These are phyloP conservation scores for Calophaca sinica DNA, from an alignment of 306 rosid genomes.

Conservation along the genomic window DNA sequence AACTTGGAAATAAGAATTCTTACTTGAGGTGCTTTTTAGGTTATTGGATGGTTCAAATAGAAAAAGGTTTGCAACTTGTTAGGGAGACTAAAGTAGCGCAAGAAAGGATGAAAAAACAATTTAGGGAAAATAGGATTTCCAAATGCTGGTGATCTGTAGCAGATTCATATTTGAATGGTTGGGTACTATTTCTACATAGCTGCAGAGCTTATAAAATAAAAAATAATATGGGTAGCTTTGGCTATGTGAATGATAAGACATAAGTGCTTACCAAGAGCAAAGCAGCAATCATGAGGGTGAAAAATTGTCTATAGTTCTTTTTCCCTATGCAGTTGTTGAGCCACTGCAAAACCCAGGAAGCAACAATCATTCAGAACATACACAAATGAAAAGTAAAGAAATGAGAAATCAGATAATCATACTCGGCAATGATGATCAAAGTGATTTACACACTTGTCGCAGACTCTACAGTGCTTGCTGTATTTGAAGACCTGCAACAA, in stretches of 20 bases:
- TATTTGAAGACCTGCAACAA: slow-evolving; percentile 86
- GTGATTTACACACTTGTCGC: slow-evolving; percentile 91
- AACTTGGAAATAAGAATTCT: slow-evolving; percentile 65
- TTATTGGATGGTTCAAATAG: slow-evolving; percentile 24
- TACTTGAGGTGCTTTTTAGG: slow-evolving; percentile 54
- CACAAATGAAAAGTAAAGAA: slow-evolving; percentile 27
- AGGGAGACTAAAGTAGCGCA: not conserved
- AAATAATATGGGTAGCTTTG: slow-evolving; percentile 24
- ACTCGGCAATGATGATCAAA: slow-evolving; percentile 99
- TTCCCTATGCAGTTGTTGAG: slow-evolving; percentile 96
- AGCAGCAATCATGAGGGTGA: slow-evolving; percentile 89
- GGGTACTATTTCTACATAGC: not conserved
- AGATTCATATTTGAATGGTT: not conserved
- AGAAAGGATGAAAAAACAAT: slow-evolving; percentile 24
- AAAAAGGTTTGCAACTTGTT: slow-evolving; percentile 12
- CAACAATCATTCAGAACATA: slow-evolving; percentile 38
- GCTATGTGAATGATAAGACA: slow-evolving; percentile 37
- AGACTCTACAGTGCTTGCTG: slow-evolving; percentile 97
- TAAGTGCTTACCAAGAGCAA: slow-evolving; percentile 84
- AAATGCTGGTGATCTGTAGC: slow-evolving; percentile 5
- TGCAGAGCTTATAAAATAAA: not conserved
- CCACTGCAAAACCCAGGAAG: slow-evolving; percentile 70
- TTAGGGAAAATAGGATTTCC: slow-evolving; percentile 5
- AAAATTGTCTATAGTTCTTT: slow-evolving; percentile 87
- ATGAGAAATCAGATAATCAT: slow-evolving; percentile 42